Evolutionary conservation across 768 basidiomycete genomes (phyloP), one percentile per base, ranked within the genome.

Genomic region (Leccinellum rugosiceps): DNA sequence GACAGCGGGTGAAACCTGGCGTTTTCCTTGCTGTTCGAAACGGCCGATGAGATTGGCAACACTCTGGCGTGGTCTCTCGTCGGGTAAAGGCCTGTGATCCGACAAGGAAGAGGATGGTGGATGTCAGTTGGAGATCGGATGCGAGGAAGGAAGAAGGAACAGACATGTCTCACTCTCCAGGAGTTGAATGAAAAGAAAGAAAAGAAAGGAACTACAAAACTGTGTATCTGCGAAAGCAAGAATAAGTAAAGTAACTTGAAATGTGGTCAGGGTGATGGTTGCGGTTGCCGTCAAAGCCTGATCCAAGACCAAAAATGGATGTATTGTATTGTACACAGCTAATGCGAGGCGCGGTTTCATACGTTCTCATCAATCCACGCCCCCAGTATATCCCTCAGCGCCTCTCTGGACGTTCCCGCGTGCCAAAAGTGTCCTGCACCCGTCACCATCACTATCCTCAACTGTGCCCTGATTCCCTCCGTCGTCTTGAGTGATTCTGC

Each of bases 41-140:
- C 88, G 83, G 52, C 92, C 92, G 67, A 94, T 94, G 75, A 94
- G 86, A 69, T 92, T 94, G 61, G 92, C 92, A 49, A 94, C 92
- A 65, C 87, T 90, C 70, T 83, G 83, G 58, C 92, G 87, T 50
- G 91, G 90, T 68, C 88, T 83, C 76, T 94, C 92, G 79, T 93
- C 91, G 73, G 92, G 90, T 60, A 92, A 75, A 55, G 88, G 87
- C 91, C 90, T 92, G 67, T 60, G 63, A 60, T 31, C 25, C 25
- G 14, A 15, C 58, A 17, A 59, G 60, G 63, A 53, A 63, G 47
- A 49, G 17, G 32, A 53, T 25, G 43, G 43, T 15, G 26, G 35
- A 11, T 7, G 56, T 72, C 44, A 65, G 61, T 49, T 31, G 38
- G 53, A 57, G 50, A 63, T 60, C 56, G 31, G 54, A 50, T 2